Evolutionary conservation across 192 early-diverging fungal genomes (phyloP).

Genomic region (Gaertneriomyces semiglobifer): DNA sequence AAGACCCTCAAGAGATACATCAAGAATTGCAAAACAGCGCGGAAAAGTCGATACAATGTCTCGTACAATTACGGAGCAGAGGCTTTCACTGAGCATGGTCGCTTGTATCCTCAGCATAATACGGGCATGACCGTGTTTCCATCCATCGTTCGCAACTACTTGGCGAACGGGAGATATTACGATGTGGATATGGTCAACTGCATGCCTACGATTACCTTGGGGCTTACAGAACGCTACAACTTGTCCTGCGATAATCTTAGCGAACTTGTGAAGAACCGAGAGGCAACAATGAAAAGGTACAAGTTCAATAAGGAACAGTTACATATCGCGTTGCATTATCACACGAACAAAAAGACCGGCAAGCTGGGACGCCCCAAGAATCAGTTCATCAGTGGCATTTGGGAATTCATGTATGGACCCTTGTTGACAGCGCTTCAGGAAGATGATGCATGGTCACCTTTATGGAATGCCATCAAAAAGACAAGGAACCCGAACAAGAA

Average conservation of each 20-base stretch:
- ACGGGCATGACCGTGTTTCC: constrained; percentile 10
- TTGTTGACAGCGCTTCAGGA: constrained; percentile 1
- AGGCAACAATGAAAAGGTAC: background rate
- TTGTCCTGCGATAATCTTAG: background rate
- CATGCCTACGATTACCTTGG: constrained; percentile 4
- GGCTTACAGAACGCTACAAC: background rate
- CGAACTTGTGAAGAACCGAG: constrained; percentile 8
- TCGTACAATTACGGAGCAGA: constrained; percentile 8
- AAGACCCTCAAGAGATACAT: background rate
- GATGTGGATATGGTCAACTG: constrained; percentile 18
- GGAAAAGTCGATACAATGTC: background rate
- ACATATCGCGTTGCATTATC: too few relatives aligned
- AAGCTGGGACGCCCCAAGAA: too few relatives aligned
- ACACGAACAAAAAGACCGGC: too few relatives aligned
- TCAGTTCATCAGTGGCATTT: constrained; percentile 1
- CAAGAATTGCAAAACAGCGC: background rate
- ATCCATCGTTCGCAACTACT: constrained; percentile 1
- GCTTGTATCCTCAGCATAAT: background rate
- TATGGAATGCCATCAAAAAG: constrained; percentile 7
- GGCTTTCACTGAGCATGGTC: constrained; percentile 9
- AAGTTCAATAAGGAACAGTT: background rate
- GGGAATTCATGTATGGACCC: background rate
- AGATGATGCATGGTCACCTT: background rate
- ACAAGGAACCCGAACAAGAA: background rate
- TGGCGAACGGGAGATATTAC: constrained; percentile 6